Base-by-base conservation (phyloP, 2,329 filamentous ascomycete species). In the Fusarium guadeloupense region DNA sequence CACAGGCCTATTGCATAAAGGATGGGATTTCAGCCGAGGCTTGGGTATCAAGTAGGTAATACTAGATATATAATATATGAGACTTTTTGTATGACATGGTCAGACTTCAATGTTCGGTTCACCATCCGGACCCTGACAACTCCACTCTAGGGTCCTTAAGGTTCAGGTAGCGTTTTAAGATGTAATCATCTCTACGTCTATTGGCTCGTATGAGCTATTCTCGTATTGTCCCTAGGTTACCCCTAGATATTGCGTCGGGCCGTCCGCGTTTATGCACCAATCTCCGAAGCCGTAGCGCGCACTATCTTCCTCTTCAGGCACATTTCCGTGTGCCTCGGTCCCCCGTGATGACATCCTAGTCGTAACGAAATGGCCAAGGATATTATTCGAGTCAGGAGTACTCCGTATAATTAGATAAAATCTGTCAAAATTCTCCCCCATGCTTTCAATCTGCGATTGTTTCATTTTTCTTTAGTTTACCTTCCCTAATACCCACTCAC, bases 261-360 rank as follows among this genome's bases (percentile, higher is more conserved):
- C 10, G 14, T 20, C 13, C 37, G 37, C 30, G 35, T 45, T 39
- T 50, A 28, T 28, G 60, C 47, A 52, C 58, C 56, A 49, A 62
- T 54, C 51, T 31, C 31, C 4, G 35, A 34, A 9, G 25, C n/a
- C n/a, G n/a, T n/a, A n/a, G n/a, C n/a, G n/a, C n/a, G 28, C 48
- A 43, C 37, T 33, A 40, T 41, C 21, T 38, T 41, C 39, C 47
- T 25, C 10, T 62, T 64, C 12, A 28, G 43, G 43, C 19, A 44
- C 4, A 47, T 19, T 35, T 50, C 61, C 61, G 56, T 42, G 17
- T 62, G 48, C 61, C 57, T 65, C 61, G 61, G 61, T 47, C 61
- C 57, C 62, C 61, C 61, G 61, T 47, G 59, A 31, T 44, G 28
- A 23, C n/a, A 13, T 41, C 17, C 20, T 38, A 13, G 35, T 13